Conservation (phyloP, 441 rosid species). For the Erodium trifolium region DNA sequence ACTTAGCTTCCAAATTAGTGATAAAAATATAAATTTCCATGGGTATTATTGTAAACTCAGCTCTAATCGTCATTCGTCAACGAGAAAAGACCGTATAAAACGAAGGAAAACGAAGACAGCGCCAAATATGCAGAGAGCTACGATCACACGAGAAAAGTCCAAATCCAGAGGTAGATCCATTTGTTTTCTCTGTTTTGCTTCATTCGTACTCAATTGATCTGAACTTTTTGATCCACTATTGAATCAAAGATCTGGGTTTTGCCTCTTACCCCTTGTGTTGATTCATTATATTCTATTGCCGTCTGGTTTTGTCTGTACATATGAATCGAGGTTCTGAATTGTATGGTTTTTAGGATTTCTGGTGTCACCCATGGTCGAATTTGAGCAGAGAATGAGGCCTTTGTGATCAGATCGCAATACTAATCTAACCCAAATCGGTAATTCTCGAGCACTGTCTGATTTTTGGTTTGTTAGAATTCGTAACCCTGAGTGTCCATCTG, state of each 20-base stretch:
- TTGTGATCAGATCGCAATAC: neutral
- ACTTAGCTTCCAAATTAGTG: too few relatives aligned
- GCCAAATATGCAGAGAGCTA: conserved; percentile 4
- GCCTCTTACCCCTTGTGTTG: neutral
- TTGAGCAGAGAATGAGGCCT: neutral
- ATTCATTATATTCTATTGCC: neutral
- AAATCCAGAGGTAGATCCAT: neutral
- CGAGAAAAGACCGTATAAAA: neutral
- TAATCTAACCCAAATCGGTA: neutral
- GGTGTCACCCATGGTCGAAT: neutral
- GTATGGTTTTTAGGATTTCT: neutral
- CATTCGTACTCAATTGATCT: neutral
- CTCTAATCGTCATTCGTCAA: neutral
- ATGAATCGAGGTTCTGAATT: too few relatives aligned
- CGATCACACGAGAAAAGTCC: neutral
- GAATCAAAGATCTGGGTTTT: neutral
- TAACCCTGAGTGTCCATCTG: neutral
- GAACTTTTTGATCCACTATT: neutral
- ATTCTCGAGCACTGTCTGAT: neutral
- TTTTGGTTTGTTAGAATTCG: too few relatives aligned
- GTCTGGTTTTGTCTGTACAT: neutral
- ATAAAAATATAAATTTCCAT: neutral
- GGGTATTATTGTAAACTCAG: neutral
- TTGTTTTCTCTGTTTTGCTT: neutral
- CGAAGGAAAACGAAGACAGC: neutral